Base-by-base conservation (phyloP, 179 eudicot species). In the Spergularia azorica region DNA sequence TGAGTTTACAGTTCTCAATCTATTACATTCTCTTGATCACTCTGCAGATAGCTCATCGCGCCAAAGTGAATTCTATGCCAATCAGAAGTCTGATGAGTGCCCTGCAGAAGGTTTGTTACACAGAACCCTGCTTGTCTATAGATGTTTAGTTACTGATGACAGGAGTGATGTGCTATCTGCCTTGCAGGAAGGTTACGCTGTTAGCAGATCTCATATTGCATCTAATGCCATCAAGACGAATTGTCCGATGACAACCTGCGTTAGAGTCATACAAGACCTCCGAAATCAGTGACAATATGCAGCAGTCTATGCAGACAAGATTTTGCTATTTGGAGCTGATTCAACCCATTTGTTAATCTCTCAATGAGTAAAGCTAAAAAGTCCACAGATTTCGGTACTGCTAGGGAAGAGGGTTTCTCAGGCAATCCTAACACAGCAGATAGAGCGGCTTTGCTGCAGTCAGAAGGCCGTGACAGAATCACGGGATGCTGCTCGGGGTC, bases 151-250 rank as follows among this genome's bases (percentile, higher is more conserved):
- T 61, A 5, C 12, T 26, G 21, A 32, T 78, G 67, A 50, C 90
- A 94, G 98, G 90, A 88, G 64, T 97, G 97, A 15, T 95, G 87
- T 87, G 90, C 83, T 64, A 91, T 83, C 56, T 77, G 89, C 83
- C 66, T 84, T 80, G 79, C 90, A 95, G 98, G 90, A 88, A 67
- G 98, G 97, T n/a, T 95, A 87, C 86, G 90, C 83, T 65, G 92
- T 84, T 57, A 78, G 89, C 63, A 85, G 98, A 76, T 95, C 97
- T 5, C 98, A 95, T 76, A 92, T 95, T 51, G 81, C 75, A 66
- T 55, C 90, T 9, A 92, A 90, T 70, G 91, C 98, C 26, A 83
- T 95, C 74, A 95, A 95, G 88, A 95, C 98, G 48, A 91, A 92
- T 80, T 95, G 95, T 74, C 87, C 98, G 10, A 90, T 89, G 96